These are phyloP conservation scores for Bipolaris victoriae DNA, from an alignment of 2,329 filamentous ascomycete genomes.

Conservation along the genomic window DNA sequence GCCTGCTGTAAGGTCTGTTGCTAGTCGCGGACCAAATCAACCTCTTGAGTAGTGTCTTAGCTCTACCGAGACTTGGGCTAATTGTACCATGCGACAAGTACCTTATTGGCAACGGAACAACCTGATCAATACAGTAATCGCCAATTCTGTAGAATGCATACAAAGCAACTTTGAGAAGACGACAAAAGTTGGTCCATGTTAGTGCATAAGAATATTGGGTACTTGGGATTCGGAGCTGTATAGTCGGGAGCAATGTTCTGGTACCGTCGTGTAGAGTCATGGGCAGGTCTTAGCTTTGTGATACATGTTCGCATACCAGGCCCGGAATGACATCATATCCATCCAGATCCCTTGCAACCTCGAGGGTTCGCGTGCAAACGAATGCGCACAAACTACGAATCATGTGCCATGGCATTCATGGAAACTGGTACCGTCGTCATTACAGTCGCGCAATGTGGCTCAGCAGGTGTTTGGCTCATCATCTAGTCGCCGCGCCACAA, in stretches of 20 bases:
- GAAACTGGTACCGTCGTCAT: background rate
- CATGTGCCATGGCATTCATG: background rate
- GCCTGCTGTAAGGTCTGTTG: no score
- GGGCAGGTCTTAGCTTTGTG: constrained; percentile 3
- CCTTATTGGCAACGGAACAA: no score
- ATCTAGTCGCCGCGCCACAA: constrained; percentile 29
- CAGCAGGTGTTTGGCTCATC: constrained; percentile 18
- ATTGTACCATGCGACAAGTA: no score
- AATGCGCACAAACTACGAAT: constrained; percentile 3
- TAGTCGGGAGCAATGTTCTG: background rate
- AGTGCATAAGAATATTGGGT: background rate
- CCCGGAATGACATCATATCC: constrained; percentile 7
- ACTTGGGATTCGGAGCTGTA: background rate
- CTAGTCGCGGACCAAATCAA: no score
- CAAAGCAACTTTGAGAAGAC: no score
- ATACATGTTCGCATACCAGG: background rate
- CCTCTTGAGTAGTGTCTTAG: no score
- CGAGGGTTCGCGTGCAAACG: constrained; percentile 1
- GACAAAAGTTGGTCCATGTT: no score
- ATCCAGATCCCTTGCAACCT: background rate
- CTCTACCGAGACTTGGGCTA: no score
- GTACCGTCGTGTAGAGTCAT: background rate
- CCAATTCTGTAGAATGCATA: no score
- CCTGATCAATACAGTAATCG: no score
- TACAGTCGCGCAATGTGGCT: constrained; percentile 16